phyloP scores from a whole-genome alignment of 78 protist species.

The Polysphondylium violaceum region DNA sequence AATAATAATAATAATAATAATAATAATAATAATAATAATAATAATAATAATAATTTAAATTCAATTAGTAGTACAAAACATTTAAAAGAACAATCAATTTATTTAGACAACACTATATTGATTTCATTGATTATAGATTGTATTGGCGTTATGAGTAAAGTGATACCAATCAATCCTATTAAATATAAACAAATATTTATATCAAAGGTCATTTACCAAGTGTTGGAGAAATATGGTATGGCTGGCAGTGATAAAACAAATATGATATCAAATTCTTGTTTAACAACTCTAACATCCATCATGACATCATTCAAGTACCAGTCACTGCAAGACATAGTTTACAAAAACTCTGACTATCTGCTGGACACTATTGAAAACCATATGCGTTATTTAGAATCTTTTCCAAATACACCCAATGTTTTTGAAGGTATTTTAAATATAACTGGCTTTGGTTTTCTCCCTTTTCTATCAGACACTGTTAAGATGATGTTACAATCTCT shows the following conservation, averaged over 20 bases:
- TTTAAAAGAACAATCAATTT: slow-evolving; percentile 20
- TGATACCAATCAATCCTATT: background rate
- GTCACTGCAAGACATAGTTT: slow-evolving; percentile 56
- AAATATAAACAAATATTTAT: slow-evolving; percentile 50
- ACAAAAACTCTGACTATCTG: slow-evolving; percentile 65
- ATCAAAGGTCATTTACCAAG: slow-evolving; percentile 36
- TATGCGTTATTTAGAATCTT: slow-evolving; percentile 56
- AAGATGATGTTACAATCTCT: slow-evolving; percentile 49
- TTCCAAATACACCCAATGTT: slow-evolving; percentile 71
- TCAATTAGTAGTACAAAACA: slow-evolving; percentile 1
- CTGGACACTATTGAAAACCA: slow-evolving; percentile 52
- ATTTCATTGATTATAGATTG: slow-evolving; percentile 42
- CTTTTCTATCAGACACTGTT: slow-evolving; percentile 54
- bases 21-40: background rate
- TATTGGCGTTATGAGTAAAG: slow-evolving; percentile 1
- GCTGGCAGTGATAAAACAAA: slow-evolving; percentile 1
- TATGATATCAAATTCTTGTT: slow-evolving; percentile 8
- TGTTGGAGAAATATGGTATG: slow-evolving; percentile 56
- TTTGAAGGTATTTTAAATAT: slow-evolving; percentile 71
- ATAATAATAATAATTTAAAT: background rate
- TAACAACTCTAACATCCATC: background rate
- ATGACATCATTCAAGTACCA: slow-evolving; percentile 14
- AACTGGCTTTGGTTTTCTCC: slow-evolving; percentile 75
- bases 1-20: background rate
- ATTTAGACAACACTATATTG: slow-evolving; percentile 29